Conservation (phyloP, 2,329 filamentous ascomycete species). For the Nemania abortiva region DNA sequence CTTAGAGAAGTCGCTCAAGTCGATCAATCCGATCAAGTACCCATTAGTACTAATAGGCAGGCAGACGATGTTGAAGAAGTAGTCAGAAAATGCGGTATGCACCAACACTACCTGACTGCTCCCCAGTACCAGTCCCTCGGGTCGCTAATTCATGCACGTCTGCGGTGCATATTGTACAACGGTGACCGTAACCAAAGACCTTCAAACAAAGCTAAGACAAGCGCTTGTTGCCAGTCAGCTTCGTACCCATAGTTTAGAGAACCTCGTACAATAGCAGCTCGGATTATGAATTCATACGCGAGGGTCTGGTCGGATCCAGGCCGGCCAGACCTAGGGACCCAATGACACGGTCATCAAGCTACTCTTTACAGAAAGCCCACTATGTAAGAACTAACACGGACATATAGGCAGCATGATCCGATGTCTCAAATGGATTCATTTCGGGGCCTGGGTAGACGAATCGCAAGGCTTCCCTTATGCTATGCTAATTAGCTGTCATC, state of each 20-base stretch:
- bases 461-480: neutral
- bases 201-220: slow-evolving; percentile 9
- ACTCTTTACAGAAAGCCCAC: neutral
- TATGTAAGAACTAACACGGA: slow-evolving; percentile 8
- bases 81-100: slow-evolving; percentile 15
- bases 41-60: neutral
- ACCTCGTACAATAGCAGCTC: slow-evolving; percentile 17
- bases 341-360: neutral
- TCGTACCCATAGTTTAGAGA: slow-evolving; percentile 9
- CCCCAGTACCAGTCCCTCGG: slow-evolving; percentile 32
- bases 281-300: slow-evolving; percentile 25
- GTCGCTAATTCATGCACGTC: slow-evolving; percentile 33
- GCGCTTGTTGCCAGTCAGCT: slow-evolving; percentile 8
- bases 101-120: neutral
- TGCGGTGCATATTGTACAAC: slow-evolving; percentile 15
- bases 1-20: neutral
- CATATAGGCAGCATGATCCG: neutral
- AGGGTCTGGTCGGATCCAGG: slow-evolving; percentile 13
- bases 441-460: neutral
- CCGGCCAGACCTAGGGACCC: neutral
- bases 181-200: neutral
- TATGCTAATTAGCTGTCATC: neutral
- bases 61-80: slow-evolving; percentile 18
- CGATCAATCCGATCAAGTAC: neutral
- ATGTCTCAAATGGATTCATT: slow-evolving; percentile 5